A percentile compares a stretch with the other conserved stretches of the same genome.
These are phyloP conservation scores for Chytriomyces sp. DNA, from an alignment of 192 early-diverging fungal species.

Conservation along the genomic window DNA sequence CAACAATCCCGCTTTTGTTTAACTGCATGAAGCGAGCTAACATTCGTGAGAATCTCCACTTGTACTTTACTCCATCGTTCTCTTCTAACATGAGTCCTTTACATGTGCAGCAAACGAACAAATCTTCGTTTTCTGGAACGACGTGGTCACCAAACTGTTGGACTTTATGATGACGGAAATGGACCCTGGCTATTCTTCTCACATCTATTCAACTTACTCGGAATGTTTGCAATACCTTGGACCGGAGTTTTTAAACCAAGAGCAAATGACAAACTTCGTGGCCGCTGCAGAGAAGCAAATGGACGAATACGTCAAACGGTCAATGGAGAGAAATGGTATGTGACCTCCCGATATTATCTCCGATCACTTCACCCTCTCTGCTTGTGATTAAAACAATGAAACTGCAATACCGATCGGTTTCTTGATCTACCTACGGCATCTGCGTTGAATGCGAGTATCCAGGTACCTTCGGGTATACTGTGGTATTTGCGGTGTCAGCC, in stretches of 20 bases:
- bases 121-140: constrained; percentile 72
- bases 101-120: constrained; percentile 55
- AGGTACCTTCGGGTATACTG: background rate
- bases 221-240: constrained; percentile 53
- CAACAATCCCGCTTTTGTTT: constrained; percentile 81
- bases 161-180: constrained; percentile 79
- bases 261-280: constrained; percentile 75
- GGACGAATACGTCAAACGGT: constrained; percentile 72
- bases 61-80: background rate
- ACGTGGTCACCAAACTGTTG: constrained; percentile 76
- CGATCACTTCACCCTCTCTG: background rate
- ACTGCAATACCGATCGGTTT: constrained; percentile 34
- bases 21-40: constrained; percentile 50
- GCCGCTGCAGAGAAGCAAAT: constrained; percentile 72
- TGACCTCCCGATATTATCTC: background rate
- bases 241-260: constrained; percentile 64
- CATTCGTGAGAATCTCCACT: constrained; percentile 23
- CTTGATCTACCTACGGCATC: background rate
- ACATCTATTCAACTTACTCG: constrained; percentile 77
- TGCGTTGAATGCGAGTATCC: constrained; percentile 6
- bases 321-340: constrained; percentile 4
- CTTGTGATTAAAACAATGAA: constrained; percentile 33
- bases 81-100: background rate
- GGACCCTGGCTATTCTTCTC: constrained; percentile 79
- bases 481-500: constrained; percentile 23